Percentiles rank a stretch among this genome's conserved stretches.
Evolutionary conservation across 768 basidiomycete species (phyloP).

Genomic region (Ramaria sp.): DNA sequence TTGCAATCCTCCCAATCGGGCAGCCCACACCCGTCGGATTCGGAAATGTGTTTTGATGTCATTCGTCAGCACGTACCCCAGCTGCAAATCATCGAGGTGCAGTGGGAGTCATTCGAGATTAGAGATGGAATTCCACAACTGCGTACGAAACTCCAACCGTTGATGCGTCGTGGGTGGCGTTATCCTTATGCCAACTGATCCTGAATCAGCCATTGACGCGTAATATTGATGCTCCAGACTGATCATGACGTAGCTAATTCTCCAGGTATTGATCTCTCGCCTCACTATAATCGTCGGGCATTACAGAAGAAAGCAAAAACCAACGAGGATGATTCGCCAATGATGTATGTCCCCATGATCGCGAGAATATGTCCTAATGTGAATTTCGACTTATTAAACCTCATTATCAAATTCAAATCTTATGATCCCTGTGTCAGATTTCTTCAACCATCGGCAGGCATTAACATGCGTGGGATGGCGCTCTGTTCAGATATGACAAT

Average conservation of each 20-base stretch:
- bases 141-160: neutral
- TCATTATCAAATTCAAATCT: no score
- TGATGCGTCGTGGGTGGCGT: neutral
- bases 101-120: neutral
- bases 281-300: neutral
- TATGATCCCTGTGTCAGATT: no score
- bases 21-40: neutral
- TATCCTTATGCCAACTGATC: neutral
- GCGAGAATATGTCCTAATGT: no score
- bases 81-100: neutral
- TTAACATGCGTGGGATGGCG: no score
- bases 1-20: neutral
- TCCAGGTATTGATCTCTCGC: no score
- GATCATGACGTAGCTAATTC: no score
- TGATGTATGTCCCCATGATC: no score
- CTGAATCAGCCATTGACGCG: neutral
- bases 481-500: no score
- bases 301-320: neutral
- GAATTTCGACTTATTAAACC: no score
- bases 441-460: no score
- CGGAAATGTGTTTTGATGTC: neutral
- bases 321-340: neutral
- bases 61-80: neutral
- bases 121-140: neutral
- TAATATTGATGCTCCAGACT: neutral